Evolutionary conservation across 495 filamentous ascomycete genomes (phyloP).

Genomic region (Lasiosphaeris hirsuta): DNA sequence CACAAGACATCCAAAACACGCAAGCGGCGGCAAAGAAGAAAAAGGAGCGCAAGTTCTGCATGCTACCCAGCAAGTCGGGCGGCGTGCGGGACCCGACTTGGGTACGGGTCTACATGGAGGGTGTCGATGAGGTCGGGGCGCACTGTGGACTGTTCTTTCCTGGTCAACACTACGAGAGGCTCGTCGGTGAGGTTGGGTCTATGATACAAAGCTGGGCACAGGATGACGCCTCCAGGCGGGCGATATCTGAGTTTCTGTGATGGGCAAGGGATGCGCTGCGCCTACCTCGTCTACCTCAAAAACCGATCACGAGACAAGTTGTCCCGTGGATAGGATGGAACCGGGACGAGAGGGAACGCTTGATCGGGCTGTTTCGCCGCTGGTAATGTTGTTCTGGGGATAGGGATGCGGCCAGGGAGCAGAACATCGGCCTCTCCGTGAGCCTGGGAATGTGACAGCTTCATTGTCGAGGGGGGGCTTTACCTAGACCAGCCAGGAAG

Average conservation of each 20-base stretch:
- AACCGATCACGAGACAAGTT: too few relatives aligned
- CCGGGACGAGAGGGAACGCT: too few relatives aligned
- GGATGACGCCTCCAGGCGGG: conserved; percentile 45
- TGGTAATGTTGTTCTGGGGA: too few relatives aligned
- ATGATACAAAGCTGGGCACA: conserved; percentile 71
- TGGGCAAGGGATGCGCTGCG: background rate
- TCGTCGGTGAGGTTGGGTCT: conserved; percentile 71
- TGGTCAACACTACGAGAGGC: conserved; percentile 63
- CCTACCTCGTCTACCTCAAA: too few relatives aligned
- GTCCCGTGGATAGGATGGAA: too few relatives aligned
- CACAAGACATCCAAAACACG: conserved; percentile 1
- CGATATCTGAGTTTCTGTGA: conserved; percentile 19
- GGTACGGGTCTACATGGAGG: conserved; percentile 73
- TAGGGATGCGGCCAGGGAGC: too few relatives aligned
- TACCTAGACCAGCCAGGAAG: too few relatives aligned
- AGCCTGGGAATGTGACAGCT: too few relatives aligned
- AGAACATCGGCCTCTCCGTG: too few relatives aligned
- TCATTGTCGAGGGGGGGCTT: too few relatives aligned
- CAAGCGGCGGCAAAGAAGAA: conserved; percentile 32
- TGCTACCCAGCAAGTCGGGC: conserved; percentile 53
- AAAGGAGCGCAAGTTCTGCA: conserved; percentile 73
- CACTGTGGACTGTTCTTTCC: conserved; percentile 81
- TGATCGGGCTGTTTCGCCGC: too few relatives aligned
- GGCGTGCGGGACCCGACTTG: conserved; percentile 62
- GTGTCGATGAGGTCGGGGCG: conserved; percentile 79